phyloP scores from a whole-genome alignment of 163 green algal species.

The Chlorella variabilis region DNA sequence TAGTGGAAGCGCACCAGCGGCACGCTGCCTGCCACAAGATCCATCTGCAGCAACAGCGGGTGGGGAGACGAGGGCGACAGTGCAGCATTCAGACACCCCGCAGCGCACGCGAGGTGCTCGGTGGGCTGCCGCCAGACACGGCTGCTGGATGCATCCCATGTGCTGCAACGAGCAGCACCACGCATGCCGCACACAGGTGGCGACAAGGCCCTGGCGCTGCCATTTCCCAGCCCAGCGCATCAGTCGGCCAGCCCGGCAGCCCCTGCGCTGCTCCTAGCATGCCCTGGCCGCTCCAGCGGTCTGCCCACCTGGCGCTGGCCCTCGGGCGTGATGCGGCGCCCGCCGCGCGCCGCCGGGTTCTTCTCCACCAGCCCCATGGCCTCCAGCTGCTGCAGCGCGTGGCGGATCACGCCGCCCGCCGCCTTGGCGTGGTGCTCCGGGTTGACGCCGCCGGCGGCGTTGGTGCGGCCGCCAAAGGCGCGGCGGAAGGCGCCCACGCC shows the following conservation, averaged over 20 bases:
- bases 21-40: conserved; percentile 58
- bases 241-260: too few species aligned
- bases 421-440: conserved; percentile 83
- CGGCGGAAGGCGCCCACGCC: conserved; percentile 92
- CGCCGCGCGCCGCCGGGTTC: conserved; percentile 76
- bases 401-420: conserved; percentile 82
- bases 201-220: too few species aligned
- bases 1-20: conserved; percentile 47
- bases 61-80: not conserved
- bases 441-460: conserved; percentile 63
- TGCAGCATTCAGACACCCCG: too few species aligned
- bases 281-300: too few species aligned
- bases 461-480: conserved; percentile 88
- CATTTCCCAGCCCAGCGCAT: too few species aligned
- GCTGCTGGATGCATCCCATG: too few species aligned
- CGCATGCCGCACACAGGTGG: too few species aligned
- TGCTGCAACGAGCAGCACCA: too few species aligned
- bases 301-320: conserved; percentile 97
- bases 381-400: conserved; percentile 89
- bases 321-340: conserved; percentile 87
- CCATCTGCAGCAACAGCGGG: conserved; percentile 7
- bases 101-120: too few species aligned
- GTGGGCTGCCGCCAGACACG: too few species aligned
- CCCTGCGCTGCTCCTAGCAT: too few species aligned
- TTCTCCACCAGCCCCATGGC: conserved; percentile 93